phyloP scores from a whole-genome alignment of 176 grass and related monocot genomes.

The Rhynchospora pubera region DNA sequence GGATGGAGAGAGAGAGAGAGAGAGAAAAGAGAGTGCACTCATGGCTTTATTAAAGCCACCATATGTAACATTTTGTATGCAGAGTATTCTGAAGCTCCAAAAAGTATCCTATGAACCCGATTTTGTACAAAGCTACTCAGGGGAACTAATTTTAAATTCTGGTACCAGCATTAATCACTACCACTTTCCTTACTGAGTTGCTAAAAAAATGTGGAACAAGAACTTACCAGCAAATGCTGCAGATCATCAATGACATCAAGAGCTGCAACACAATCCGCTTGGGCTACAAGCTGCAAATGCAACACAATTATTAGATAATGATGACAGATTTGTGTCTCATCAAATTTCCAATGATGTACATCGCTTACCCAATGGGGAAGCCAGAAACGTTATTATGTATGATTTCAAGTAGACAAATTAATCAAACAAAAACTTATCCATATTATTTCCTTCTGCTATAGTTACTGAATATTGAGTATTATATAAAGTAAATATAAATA shows the following conservation, averaged over 20 bases:
- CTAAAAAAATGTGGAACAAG: background rate
- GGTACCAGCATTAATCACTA: background rate
- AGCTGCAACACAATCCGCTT: slow-evolving; percentile 92
- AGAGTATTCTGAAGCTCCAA: background rate
- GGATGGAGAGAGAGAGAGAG: background rate
- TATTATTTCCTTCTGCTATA: background rate
- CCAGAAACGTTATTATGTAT: background rate
- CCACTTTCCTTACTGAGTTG: background rate
- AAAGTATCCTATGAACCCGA: background rate
- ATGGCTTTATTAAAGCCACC: background rate
- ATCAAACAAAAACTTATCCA: background rate
- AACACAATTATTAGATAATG: background rate
- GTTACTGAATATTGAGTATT: background rate
- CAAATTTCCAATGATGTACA: slow-evolving; percentile 4
- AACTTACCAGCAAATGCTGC: slow-evolving; percentile 88
- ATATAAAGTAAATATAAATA: background rate
- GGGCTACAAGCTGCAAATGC: slow-evolving; percentile 68
- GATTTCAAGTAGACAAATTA: background rate
- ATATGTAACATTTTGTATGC: background rate
- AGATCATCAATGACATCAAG: slow-evolving; percentile 92
- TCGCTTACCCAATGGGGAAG: background rate
- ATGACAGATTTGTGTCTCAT: background rate
- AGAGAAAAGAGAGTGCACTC: background rate
- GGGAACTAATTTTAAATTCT: too few relatives aligned
- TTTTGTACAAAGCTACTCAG: background rate